A percentile compares a stretch with the other conserved stretches of the same genome.
Evolutionary conservation across 495 filamentous ascomycete species (phyloP).

Genomic region (Neurospora sp.): DNA sequence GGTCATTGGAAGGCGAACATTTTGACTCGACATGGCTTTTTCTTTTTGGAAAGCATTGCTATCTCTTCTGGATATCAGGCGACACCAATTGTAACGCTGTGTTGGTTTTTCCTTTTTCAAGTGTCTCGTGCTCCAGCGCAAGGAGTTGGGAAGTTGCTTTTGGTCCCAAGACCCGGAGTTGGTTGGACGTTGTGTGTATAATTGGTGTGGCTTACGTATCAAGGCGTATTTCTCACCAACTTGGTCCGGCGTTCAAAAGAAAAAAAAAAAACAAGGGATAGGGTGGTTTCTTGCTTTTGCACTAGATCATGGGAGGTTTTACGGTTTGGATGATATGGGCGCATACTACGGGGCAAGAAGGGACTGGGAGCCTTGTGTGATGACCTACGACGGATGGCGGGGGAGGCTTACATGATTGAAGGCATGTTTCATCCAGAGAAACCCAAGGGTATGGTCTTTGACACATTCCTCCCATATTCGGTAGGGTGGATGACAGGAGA

Average conservation of each 20-base stretch:
- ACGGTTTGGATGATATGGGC: background rate
- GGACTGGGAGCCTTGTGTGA: background rate
- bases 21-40: background rate
- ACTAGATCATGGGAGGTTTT: background rate
- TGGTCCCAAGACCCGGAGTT: constrained; percentile 1
- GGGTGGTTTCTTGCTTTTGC: background rate
- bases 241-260: constrained; percentile 1
- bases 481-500: background rate
- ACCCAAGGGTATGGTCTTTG: background rate
- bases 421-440: background rate
- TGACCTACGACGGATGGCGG: background rate
- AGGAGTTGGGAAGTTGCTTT: constrained; percentile 7
- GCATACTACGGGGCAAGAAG: background rate
- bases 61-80: background rate
- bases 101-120: constrained; percentile 1
- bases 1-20: background rate
- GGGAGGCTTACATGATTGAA: background rate
- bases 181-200: background rate
- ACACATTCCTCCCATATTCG: background rate
- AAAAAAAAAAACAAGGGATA: background rate
- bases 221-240: background rate
- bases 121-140: constrained; percentile 5
- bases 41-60: background rate
- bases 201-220: background rate
- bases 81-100: background rate